These are phyloP conservation scores for Alisma plantagoaquatica DNA, from an alignment of 106 monocot species.

Conservation along the genomic window DNA sequence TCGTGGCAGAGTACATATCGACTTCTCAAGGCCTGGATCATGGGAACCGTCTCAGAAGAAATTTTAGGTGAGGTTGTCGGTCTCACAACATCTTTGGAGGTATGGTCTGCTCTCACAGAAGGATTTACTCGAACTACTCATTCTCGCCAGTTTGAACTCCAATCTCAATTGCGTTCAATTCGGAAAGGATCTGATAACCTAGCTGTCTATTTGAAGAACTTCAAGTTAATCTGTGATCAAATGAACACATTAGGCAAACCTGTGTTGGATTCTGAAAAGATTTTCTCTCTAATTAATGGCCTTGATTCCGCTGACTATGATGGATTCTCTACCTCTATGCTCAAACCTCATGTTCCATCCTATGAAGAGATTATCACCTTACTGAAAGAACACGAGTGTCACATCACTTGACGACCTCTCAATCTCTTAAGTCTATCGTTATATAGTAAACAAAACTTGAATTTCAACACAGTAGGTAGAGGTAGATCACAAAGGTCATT, in stretches of 20 bases:
- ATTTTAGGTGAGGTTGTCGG: background rate
- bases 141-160: background rate
- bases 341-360: conserved; percentile 1
- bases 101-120: background rate
- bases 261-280: background rate
- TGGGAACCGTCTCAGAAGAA: conserved; percentile 1
- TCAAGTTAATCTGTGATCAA: conserved; percentile 2
- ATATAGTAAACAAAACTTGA: background rate
- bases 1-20: background rate
- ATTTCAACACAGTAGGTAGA: background rate
- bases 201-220: background rate
- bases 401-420: no score
- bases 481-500: background rate
- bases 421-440: no score
- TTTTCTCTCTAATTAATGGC: background rate
- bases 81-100: background rate
- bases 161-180: background rate
- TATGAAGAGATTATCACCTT: background rate
- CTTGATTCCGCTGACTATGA: background rate
- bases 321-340: background rate
- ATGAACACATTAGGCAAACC: conserved; percentile 1
- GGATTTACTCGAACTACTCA: background rate
- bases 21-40: background rate
- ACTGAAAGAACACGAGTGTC: background rate
- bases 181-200: background rate